phyloP scores from a whole-genome alignment of 768 basidiomycete genomes.

The Leucogyrophana mollusca region DNA sequence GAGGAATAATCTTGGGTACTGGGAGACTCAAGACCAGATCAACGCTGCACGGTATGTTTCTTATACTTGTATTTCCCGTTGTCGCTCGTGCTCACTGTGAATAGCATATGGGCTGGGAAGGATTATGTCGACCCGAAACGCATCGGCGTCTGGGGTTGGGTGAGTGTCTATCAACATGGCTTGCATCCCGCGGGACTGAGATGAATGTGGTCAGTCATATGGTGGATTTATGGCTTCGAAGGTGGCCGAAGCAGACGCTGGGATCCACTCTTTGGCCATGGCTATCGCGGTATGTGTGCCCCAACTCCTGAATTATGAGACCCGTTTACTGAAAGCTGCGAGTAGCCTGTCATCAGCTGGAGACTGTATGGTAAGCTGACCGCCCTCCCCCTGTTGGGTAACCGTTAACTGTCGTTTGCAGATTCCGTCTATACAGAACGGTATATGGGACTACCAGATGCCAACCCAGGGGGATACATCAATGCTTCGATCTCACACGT shows the following conservation, averaged over 20 bases:
- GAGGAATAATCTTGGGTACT: conserved; percentile 85
- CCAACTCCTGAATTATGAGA: conserved; percentile 1
- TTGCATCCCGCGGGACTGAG: not conserved
- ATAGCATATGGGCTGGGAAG: conserved; percentile 79
- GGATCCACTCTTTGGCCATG: conserved; percentile 89
- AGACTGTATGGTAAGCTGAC: conserved; percentile 62
- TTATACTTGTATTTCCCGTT: conserved; percentile 6
- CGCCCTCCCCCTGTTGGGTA: not conserved
- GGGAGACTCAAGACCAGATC: conserved; percentile 88
- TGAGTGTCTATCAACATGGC: conserved; percentile 34
- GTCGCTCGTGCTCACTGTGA: conserved; percentile 4
- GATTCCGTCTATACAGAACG: conserved; percentile 98
- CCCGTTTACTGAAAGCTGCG: conserved; percentile 8
- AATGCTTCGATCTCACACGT: conserved; percentile 88
- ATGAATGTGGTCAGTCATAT: conserved; percentile 65
- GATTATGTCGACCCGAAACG: conserved; percentile 85
- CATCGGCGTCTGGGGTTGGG: conserved; percentile 99
- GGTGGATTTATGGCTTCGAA: conserved; percentile 97
- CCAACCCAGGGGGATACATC: conserved; percentile 85
- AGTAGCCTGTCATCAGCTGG: conserved; percentile 87
- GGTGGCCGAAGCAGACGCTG: conserved; percentile 85
- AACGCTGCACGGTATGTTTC: conserved; percentile 73
- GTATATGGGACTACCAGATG: conserved; percentile 84
- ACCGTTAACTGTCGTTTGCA: conserved; percentile 24
- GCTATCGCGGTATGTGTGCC: conserved; percentile 71